Conservation (phyloP, 495 filamentous ascomycete species). For the Penicillium longicatenatum region DNA sequence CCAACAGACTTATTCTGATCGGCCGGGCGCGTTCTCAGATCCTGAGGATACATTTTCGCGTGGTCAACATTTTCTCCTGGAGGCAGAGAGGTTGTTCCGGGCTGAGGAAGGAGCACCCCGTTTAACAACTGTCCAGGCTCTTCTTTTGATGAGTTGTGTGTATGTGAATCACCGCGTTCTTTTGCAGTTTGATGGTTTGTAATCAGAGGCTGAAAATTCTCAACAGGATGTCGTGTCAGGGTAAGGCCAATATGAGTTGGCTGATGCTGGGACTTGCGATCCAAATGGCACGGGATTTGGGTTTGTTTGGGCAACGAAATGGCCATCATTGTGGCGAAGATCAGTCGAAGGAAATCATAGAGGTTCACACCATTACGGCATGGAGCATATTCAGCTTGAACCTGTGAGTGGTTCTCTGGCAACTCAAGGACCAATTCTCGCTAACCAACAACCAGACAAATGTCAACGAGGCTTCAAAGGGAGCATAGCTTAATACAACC, state of each 20-base stretch:
- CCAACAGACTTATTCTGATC: conserved; percentile 45
- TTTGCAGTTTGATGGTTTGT: background rate
- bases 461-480: conserved; percentile 35
- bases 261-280: conserved; percentile 37
- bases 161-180: conserved; percentile 22
- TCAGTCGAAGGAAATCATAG: conserved; percentile 23
- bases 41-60: conserved; percentile 30
- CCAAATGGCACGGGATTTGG: conserved; percentile 38
- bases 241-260: conserved; percentile 35
- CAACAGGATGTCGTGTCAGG: conserved; percentile 35
- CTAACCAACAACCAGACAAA: conserved; percentile 25
- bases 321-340: conserved; percentile 12
- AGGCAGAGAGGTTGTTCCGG: conserved; percentile 39
- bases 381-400: conserved; percentile 42
- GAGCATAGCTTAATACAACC: conserved; percentile 24
- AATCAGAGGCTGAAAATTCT: background rate
- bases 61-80: conserved; percentile 34
- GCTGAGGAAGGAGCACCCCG: conserved; percentile 35
- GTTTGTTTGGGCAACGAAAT: conserved; percentile 25
- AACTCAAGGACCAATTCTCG: background rate
- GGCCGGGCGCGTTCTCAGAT: conserved; percentile 46
- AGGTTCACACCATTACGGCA: conserved; percentile 30
- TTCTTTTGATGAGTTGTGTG: conserved; percentile 39
- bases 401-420: conserved; percentile 21
- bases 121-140: conserved; percentile 40